A percentile compares a stretch with the other conserved stretches of the same genome.
Evolutionary conservation across 2,329 filamentous ascomycete genomes (phyloP).

Genomic region (Pseudofabraea citricarpa): DNA sequence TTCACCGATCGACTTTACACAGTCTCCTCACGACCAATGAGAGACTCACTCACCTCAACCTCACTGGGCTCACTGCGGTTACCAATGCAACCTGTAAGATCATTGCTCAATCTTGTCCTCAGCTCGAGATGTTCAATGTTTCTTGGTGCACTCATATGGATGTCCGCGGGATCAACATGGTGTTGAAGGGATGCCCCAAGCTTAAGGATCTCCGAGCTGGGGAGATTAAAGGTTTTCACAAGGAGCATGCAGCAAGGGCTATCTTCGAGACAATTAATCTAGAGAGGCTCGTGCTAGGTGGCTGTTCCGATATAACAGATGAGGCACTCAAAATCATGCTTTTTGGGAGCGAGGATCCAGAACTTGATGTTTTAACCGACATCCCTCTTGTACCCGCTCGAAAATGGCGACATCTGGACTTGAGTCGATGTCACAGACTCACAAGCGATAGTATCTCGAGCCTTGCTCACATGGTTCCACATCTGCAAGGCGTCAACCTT

Average conservation of each 20-base stretch:
- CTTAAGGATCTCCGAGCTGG: constrained; percentile 77
- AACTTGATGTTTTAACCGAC: constrained; percentile 76
- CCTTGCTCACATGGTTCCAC: constrained; percentile 70
- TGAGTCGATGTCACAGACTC: constrained; percentile 72
- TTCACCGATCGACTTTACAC: constrained; percentile 72
- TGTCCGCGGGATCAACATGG: constrained; percentile 65
- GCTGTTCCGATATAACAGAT: constrained; percentile 75
- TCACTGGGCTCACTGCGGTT: constrained; percentile 75
- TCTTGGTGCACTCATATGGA: constrained; percentile 91
- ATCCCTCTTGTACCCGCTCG: constrained; percentile 71
- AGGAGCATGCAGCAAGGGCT: constrained; percentile 63
- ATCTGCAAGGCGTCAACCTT: constrained; percentile 78
- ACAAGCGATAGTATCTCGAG: constrained; percentile 68
- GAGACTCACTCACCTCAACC: constrained; percentile 75
- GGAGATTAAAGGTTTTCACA: constrained; percentile 76
- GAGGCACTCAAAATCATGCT: constrained; percentile 68
- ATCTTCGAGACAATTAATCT: constrained; percentile 79
- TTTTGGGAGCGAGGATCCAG: constrained; percentile 68
- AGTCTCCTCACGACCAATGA: constrained; percentile 70
- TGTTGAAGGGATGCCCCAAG: constrained; percentile 68
- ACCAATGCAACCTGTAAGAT: constrained; percentile 84
- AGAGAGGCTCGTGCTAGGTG: constrained; percentile 75
- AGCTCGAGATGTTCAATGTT: constrained; percentile 80
- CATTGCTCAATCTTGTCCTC: constrained; percentile 73
- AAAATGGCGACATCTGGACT: constrained; percentile 75